Percentiles rank a stretch among this genome's conserved stretches.
phyloP scores from a whole-genome alignment of 805 yeast genomes.

The Candida yuanshanica region DNA sequence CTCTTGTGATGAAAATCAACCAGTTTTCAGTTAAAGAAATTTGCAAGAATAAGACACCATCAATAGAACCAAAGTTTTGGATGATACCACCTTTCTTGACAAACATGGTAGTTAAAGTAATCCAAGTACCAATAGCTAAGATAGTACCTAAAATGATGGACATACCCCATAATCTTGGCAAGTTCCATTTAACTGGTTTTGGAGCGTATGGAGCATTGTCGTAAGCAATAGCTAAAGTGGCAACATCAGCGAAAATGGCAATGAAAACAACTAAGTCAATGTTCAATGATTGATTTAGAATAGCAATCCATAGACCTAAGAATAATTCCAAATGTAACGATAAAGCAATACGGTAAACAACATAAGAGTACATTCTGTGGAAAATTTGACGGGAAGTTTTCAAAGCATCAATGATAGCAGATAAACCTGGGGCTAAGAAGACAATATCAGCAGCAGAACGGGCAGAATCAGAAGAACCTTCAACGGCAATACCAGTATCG shows the following conservation, averaged over 20 bases:
- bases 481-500: conserved; percentile 95
- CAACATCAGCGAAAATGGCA: conserved; percentile 97
- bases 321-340: conserved; percentile 91
- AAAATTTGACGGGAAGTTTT: conserved; percentile 95
- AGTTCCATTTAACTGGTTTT: conserved; percentile 93
- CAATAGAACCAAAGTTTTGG: conserved; percentile 92
- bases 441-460: conserved; percentile 96
- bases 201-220: conserved; percentile 95
- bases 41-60: conserved; percentile 90
- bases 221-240: conserved; percentile 94
- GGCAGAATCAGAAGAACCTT: conserved; percentile 97
- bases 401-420: conserved; percentile 90
- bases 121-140: conserved; percentile 91
- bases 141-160: conserved; percentile 80
- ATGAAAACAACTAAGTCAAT: conserved; percentile 91
- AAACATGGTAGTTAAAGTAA: conserved; percentile 91
- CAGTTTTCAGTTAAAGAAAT: conserved; percentile 94
- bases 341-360: conserved; percentile 95
- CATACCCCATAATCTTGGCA: conserved; percentile 97
- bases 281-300: conserved; percentile 78
- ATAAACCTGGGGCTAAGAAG: conserved; percentile 91
- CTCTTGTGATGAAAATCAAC: conserved; percentile 95
- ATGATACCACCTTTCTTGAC: conserved; percentile 87
- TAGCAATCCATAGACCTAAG: conserved; percentile 96
- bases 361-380: conserved; percentile 99